Evolutionary conservation across 768 basidiomycete genomes (phyloP).

Genomic region (Boletus bicolor): DNA sequence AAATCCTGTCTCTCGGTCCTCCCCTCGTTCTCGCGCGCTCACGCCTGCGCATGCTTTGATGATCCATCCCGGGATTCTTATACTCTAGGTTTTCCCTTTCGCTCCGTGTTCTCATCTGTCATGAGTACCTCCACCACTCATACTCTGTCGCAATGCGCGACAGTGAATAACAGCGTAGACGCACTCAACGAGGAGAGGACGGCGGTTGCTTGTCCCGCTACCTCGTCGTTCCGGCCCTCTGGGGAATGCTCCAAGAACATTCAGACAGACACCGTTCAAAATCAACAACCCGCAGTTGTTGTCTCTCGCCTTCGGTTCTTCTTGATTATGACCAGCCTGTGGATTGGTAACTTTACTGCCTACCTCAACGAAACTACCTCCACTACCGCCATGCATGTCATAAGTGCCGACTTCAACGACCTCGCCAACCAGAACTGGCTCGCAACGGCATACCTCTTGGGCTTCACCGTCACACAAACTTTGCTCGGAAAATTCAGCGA

Average conservation of each 20-base stretch:
- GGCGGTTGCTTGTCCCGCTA: neutral
- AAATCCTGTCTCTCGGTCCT: conserved; percentile 3
- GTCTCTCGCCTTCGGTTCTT: conserved; percentile 31
- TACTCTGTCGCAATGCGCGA: conserved; percentile 32
- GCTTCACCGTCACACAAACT: conserved; percentile 36
- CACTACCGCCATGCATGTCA: conserved; percentile 36
- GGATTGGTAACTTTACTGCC: conserved; percentile 36
- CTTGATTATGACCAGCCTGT: conserved; percentile 33
- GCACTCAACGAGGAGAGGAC: conserved; percentile 25
- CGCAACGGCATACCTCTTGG: conserved; percentile 34
- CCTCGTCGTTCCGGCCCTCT: neutral
- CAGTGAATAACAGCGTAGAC: conserved; percentile 29
- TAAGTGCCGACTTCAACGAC: conserved; percentile 28
- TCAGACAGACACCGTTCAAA: neutral
- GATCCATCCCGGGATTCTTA: conserved; percentile 15
- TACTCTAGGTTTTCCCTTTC: conserved; percentile 5
- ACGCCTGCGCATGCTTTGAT: conserved; percentile 13
- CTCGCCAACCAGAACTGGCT: conserved; percentile 36
- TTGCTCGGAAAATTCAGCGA: conserved; percentile 35
- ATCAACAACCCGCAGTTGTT: conserved; percentile 26
- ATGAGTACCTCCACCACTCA: conserved; percentile 29
- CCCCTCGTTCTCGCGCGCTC: conserved; percentile 13
- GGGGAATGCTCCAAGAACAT: neutral
- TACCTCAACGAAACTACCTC: conserved; percentile 35
- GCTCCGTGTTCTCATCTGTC: conserved; percentile 12